Evolutionary conservation across 768 basidiomycete species (phyloP).

Genomic region (Hygrocybe punicea): DNA sequence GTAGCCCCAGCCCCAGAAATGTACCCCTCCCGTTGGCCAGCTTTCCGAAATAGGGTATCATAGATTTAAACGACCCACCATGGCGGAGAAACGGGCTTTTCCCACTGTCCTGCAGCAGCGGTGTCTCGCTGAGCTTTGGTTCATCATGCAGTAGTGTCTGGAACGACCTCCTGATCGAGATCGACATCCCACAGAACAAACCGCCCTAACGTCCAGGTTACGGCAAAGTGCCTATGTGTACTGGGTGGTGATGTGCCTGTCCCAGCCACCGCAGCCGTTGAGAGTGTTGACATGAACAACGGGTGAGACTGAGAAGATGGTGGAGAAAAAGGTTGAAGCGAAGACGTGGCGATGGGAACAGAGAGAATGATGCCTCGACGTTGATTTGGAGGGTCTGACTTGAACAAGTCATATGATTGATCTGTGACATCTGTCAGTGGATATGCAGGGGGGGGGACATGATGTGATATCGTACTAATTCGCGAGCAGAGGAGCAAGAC

Average conservation of each 20-base stretch:
- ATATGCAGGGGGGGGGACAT: background rate
- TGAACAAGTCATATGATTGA: background rate
- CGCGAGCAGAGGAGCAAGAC: background rate
- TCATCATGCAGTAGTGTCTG: background rate
- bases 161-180: slow-evolving; percentile 4
- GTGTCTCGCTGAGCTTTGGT: too few species aligned
- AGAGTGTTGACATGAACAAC: background rate
- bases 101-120: too few species aligned
- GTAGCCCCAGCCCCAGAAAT: too few species aligned
- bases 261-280: background rate
- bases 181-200: slow-evolving; percentile 12
- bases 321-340: background rate
- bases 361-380: background rate
- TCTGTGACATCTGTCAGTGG: background rate
- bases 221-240: slow-evolving; percentile 6
- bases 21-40: too few species aligned
- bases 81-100: too few species aligned
- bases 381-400: slow-evolving; percentile 1
- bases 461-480: background rate
- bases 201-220: slow-evolving; percentile 7
- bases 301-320: too few species aligned
- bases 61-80: too few species aligned
- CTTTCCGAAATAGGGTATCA: too few species aligned
- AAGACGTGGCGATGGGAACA: background rate
- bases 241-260: background rate